Conservation (phyloP, 345 rosid genomes). For the Dipteronia dyeriana region DNA sequence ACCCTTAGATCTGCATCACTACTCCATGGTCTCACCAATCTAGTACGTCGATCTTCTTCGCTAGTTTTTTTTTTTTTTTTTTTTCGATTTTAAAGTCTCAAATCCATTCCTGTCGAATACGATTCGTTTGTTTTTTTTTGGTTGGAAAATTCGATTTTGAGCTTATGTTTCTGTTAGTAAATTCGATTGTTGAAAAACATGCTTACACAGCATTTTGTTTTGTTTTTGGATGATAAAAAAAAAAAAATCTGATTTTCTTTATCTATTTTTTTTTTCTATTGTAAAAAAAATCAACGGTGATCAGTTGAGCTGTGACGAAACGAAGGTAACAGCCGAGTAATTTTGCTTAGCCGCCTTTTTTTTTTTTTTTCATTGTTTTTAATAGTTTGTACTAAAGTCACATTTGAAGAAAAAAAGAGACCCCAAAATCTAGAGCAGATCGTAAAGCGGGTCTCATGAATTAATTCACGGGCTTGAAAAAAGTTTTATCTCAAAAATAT, state of each 20-base stretch:
- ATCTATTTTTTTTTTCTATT: too few relatives aligned
- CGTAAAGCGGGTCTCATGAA: conserved; percentile 18
- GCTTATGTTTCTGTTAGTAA: too few relatives aligned
- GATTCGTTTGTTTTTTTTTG: too few relatives aligned
- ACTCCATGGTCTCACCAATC: not conserved
- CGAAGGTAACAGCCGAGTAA: not conserved
- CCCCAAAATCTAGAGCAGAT: conserved; percentile 6
- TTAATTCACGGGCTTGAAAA: conserved; percentile 15
- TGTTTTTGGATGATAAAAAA: too few relatives aligned
- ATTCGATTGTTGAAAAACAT: too few relatives aligned
- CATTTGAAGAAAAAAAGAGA: not conserved
- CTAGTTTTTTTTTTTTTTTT: too few relatives aligned
- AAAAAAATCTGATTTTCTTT: too few relatives aligned
- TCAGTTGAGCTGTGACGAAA: not conserved
- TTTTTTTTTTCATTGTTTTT: not conserved
- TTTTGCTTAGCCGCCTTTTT: not conserved
- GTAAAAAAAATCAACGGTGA: not conserved
- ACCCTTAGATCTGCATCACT: too few relatives aligned
- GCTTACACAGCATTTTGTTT: too few relatives aligned
- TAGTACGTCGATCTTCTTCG: not conserved
- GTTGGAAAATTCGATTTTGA: too few relatives aligned
- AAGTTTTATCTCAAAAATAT: not conserved
- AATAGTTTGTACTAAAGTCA: not conserved
- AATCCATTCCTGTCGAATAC: too few relatives aligned
- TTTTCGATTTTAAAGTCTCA: too few relatives aligned